Base-by-base conservation (phyloP, 2,329 filamentous ascomycete species). In the Alternaria metachromatica region DNA sequence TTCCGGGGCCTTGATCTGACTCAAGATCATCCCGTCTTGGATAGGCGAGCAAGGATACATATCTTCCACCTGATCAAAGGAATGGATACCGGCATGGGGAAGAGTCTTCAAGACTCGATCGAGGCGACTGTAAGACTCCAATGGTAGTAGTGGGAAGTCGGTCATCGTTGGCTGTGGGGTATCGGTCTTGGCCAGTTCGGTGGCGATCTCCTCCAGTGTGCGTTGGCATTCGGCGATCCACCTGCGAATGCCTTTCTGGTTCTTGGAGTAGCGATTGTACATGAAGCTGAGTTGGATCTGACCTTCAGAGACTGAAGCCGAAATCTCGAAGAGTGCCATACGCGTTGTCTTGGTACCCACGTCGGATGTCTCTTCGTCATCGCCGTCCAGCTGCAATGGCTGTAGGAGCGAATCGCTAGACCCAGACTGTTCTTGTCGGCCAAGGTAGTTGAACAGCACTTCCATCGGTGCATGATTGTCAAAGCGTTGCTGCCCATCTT, bases 371-470 rank as follows among this genome's bases (percentile, higher is more conserved):
- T 64, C 51, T 5, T 57, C 70, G 18, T 77, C 68, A 23, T 76
- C 72, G 23, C 76, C 73, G 9, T 62, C 67, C 48, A 75, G 72
- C 5, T 72, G 60, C 11, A 74, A 55, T 3, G 72, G 61, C 46
- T 73, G 63, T 50, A 89, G 80, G 2, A 89, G 76, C 1, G 84
- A 82, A 46, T 85, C 83, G 10, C 81, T 78, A 9, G 56, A 23
- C 55, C 85, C 83, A 0, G 86, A 72, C n/a, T 84, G 82, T 53
- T 86, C 82, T 15, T 84, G 76, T 0, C 82, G 82, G 4, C 87
- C 86, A 2, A 84, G 79, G 66, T 86, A 87, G 60, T 83, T 88
- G 73, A 90, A 88, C 33, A 88, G 81, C 41, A 90, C 80, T 72
- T 90, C 88, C 51, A 89, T 82, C 0, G 86, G 86, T 63, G 81